Evolutionary conservation across 2,329 filamentous ascomycete species (phyloP), one percentile per base, ranked within the genome.

Genomic region (Nakataea oryzae): DNA sequence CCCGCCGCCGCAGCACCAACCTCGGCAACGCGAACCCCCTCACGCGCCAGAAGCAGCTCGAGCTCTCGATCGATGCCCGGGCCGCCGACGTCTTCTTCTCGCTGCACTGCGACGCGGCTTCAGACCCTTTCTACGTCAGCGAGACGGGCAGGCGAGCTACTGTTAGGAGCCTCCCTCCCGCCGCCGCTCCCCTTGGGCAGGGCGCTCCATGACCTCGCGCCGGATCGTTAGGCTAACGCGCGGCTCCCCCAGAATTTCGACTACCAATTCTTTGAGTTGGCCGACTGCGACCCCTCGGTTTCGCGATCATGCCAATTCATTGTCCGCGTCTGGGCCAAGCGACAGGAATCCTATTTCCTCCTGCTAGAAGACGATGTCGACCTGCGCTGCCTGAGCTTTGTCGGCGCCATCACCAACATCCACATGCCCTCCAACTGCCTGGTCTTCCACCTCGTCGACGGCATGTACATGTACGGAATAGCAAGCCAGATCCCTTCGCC

Each of bases 11-110:
- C 41, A 83, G 82, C 70, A 75, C 80, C 32, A 80, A 75, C 57
- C 69, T 82, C n/a, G 76, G 76, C 60, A 75, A 76, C 56, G 73
- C 74, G 17, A 81, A 69, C 58, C 79, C 80, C 0, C 64, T 74
- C 3, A 75, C 77, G 29, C 74, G 91, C 62, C 92, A 96, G 77
- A 86, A 86, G 73, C 88, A 86, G 71, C 77, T 96, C 55, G 89
- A 95, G 72, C 81, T 87, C 66, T 82, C 90, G 9, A 84, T 89
- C 30, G 85, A 86, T 61, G 84, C 81, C 67, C 82, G 85, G 60
- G 86, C 95, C 74, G 91, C 88, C n/a, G 89, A 97, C 74, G 86
- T 88, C 21, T 97, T 96, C 80, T 95, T 96, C 73, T 90, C 91
- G 3, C 72, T 97, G 60, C 93, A 97, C 73, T 83, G 87, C 57